Conservation (phyloP, 2,329 filamentous ascomycete species). For the Davidsoniella australis region DNA sequence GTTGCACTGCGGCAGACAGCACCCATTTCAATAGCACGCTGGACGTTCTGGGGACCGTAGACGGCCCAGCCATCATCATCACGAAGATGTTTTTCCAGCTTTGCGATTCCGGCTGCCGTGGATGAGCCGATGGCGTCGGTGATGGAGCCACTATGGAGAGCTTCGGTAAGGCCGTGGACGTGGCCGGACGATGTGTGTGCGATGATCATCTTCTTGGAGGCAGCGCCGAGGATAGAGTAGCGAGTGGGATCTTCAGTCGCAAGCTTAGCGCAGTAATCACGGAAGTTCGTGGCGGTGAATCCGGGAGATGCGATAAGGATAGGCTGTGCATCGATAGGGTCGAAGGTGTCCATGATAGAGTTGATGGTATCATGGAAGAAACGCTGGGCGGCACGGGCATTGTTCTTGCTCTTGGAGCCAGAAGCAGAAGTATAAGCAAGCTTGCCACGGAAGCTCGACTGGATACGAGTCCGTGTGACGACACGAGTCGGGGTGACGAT, state of each 20-base stretch:
- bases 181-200: conserved; percentile 77
- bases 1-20: conserved; percentile 76
- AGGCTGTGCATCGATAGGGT: conserved; percentile 60
- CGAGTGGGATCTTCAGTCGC: conserved; percentile 18
- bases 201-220: conserved; percentile 48
- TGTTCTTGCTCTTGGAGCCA: conserved; percentile 23
- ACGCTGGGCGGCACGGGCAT: conserved; percentile 20
- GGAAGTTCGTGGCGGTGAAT: conserved; percentile 69
- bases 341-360: conserved; percentile 55
- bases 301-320: conserved; percentile 78
- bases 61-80: conserved; percentile 77
- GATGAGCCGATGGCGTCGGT: conserved; percentile 64
- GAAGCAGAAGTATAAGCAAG: conserved; percentile 26
- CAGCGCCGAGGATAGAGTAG: conserved; percentile 52
- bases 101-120: conserved; percentile 61
- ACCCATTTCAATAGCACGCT: conserved; percentile 67
- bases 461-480: conserved; percentile 50
- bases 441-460: conserved; percentile 45
- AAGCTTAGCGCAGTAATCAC: conserved; percentile 46
- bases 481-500: conserved; percentile 68
- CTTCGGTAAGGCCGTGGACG: conserved; percentile 72
- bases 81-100: conserved; percentile 60
- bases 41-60: conserved; percentile 73
- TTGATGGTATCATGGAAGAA: conserved; percentile 18
- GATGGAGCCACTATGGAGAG: conserved; percentile 67